These are phyloP conservation scores for Lactuca sativa DNA, from an alignment of 129 eudicot species.

Conservation along the genomic window DNA sequence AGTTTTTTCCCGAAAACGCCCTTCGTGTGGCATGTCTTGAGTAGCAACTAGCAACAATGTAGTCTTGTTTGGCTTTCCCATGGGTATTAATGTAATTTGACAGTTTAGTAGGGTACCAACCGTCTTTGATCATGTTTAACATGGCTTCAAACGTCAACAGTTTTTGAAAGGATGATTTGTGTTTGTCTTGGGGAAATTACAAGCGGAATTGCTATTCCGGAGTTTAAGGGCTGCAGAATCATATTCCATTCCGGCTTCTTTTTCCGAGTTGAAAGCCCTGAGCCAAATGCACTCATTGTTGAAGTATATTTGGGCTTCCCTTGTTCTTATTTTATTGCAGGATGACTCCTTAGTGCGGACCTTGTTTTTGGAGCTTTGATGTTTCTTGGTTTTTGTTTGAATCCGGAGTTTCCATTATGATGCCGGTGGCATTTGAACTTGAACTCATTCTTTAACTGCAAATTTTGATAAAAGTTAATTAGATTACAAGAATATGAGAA, in stretches of 20 bases:
- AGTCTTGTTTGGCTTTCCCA: neutral
- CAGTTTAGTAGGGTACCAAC: slow-evolving; percentile 45
- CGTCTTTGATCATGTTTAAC: slow-evolving; percentile 55
- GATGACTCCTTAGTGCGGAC: slow-evolving; percentile 49
- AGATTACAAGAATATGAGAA: slow-evolving; percentile 2
- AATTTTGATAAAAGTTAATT: neutral
- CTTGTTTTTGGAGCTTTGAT: slow-evolving; percentile 5
- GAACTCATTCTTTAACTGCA: slow-evolving; percentile 20
- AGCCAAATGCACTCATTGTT: slow-evolving; percentile 52
- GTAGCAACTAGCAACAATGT: too few species aligned
- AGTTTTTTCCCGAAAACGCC: too few species aligned
- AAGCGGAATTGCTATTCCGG: slow-evolving; percentile 29
- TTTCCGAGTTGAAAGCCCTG: slow-evolving; percentile 49
- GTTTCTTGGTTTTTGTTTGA: neutral
- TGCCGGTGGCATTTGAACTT: slow-evolving; percentile 4
- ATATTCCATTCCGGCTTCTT: slow-evolving; percentile 53
- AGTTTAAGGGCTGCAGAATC: slow-evolving; percentile 55
- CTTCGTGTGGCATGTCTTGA: too few species aligned
- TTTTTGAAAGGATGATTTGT: slow-evolving; percentile 36
- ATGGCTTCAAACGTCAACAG: slow-evolving; percentile 30
- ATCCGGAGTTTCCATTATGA: slow-evolving; percentile 1
- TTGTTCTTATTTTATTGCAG: slow-evolving; percentile 44
- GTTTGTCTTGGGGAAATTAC: slow-evolving; percentile 53
- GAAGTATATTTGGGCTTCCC: slow-evolving; percentile 58
- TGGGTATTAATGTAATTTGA: slow-evolving; percentile 18